Evolutionary conservation across 2,329 filamentous ascomycete genomes (phyloP), one percentile per base, ranked within the genome.

Genomic region (Fusarium ambrosium): DNA sequence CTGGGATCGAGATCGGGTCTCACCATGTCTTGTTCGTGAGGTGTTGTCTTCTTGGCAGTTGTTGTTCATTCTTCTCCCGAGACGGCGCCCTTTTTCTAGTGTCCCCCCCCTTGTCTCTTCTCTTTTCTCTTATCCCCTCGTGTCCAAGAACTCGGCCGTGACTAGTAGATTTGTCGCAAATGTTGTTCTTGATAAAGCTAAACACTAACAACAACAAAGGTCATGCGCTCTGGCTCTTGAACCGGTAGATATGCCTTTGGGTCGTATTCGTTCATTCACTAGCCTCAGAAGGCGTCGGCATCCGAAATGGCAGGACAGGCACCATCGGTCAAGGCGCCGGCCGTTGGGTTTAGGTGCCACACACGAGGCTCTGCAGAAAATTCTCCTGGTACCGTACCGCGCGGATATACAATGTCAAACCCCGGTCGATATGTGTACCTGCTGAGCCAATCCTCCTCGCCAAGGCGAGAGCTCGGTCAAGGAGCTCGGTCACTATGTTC

Each of bases 281-380:
- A 68, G 51, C 68, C 59, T 37, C 27, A 51, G 27, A 68, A 51
- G 65, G 65, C 68, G 60, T 61, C 60, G 56, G 45, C 56, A 60
- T 64, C 69, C 66, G 69, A 71, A 63, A 71, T 69, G 62, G 51
- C 69, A 69, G 62, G 69, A 63, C 62, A 56, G 58, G 29, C n/a
- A 61, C 66, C 62, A 69, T 66, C 34, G 66, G 66, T 65, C 69
- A 48, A 43, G 36, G 48, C 34, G 62, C 24, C 20, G 27, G 34
- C 45, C n/a, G 41, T 24, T 64, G 22, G 45, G 36, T 59, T 59
- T 37, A 22, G 32, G 62, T 69, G 66, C 69, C 69, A 69, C 45
- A 36, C 36, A 56, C 43, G 51, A 53, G 55, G 27, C 60, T 67
- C 63, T 60, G 51, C 48, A 53, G 18, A 39, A 29, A 53, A 63